Conservation (phyloP, 78 protist genomes). For the Polysphondylium violaceum region DNA sequence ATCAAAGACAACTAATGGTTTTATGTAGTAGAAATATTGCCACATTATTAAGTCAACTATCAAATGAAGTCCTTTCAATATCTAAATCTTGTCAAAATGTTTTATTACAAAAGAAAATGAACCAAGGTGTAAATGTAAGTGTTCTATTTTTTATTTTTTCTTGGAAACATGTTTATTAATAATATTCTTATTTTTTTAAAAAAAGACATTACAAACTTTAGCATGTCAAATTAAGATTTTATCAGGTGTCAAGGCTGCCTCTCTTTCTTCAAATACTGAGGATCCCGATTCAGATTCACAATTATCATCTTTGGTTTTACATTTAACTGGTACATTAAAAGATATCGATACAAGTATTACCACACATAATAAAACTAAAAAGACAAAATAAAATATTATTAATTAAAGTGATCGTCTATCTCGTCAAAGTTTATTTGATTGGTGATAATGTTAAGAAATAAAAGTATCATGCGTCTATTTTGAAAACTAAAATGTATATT, state of each 20-base stretch:
- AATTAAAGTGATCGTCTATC: no score
- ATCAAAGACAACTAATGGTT: slow-evolving; percentile 34
- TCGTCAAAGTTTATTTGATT: no score
- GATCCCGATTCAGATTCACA: slow-evolving; percentile 58
- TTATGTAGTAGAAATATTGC: slow-evolving; percentile 32
- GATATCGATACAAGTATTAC: slow-evolving; percentile 21
- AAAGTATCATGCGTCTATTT: no score
- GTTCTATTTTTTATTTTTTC: neutral
- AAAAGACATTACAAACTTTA: slow-evolving; percentile 35
- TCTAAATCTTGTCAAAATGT: neutral
- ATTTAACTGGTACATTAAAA: neutral
- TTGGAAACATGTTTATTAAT: neutral
- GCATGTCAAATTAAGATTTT: slow-evolving; percentile 62
- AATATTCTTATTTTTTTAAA: neutral
- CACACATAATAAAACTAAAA: neutral
- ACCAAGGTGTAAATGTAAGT: slow-evolving; percentile 18
- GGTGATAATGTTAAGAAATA: no score
- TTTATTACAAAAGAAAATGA: slow-evolving; percentile 10
- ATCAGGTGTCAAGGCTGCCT: slow-evolving; percentile 63
- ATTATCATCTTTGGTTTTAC: slow-evolving; percentile 6
- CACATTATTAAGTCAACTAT: slow-evolving; percentile 8
- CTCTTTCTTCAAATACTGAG: neutral
- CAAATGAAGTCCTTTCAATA: slow-evolving; percentile 9
- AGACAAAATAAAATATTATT: neutral
- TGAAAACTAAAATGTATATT: no score